Evolutionary conservation across 2,329 filamentous ascomycete species (phyloP), one percentile per base, ranked within the genome.

Genomic region (Penicillium sp.): DNA sequence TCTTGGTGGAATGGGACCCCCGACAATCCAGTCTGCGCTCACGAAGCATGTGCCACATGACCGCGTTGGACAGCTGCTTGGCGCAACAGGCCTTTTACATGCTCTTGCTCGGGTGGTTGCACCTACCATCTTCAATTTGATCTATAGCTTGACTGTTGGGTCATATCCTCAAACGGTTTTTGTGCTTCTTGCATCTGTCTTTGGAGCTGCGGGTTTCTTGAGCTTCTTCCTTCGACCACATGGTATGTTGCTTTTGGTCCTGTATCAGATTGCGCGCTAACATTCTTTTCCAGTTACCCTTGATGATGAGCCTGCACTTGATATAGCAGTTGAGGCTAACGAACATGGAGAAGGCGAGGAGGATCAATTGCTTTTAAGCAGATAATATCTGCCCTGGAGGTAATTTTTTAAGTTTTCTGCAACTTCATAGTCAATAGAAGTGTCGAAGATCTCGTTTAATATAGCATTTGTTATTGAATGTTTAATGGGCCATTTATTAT

Each of bases 11-110:
- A 87, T 98, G 46, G 93, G 89, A 0, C 89, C 88, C 35, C 93
- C 95, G 1, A 95, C 91, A 0, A 81, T 96, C 50, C 92, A 96
- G 69, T 88, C 90, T 1, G 85, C 89, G 0, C 79, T 97, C 50
- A 97, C 92, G 21, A 98, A 97, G 72, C 95, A 98, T 72, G 88
- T 98, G 0, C 91, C 93, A 0, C 81, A 87, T 0, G 90, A 95
- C 62, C 85, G 85, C 47, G 88, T 95, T 0, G 95, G 95, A 0
- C 88, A 95, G 72, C 79, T 98, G n/a, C 83, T 99, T 0, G 95
- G 95, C 23, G 93, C 92, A 1, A 89, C 88, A 16, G 95, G 93
- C 0, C 80, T 98, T 60, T 76, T 98, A 57, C 93, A 98, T 75
- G 90, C 92, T 1, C 76, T 96, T 35, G 85, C 90, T 3, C 82